Percentiles rank a stretch among this genome's conserved stretches.
phyloP scores from a whole-genome alignment of 768 basidiomycete species.

The Kwoniella pini region DNA sequence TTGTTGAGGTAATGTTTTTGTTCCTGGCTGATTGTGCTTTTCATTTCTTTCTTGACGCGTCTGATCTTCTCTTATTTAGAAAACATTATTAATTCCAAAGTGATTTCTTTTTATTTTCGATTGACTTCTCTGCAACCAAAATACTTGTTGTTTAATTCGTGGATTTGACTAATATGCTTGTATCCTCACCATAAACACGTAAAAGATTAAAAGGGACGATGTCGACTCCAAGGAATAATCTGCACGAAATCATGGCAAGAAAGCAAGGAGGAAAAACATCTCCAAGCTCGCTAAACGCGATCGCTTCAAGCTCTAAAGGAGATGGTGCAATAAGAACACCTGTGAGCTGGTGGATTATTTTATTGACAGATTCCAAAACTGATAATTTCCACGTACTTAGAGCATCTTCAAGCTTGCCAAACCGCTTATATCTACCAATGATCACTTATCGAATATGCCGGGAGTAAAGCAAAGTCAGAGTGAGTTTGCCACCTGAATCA shows the following conservation, averaged over 20 bases:
- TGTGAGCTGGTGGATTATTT: not conserved
- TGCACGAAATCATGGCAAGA: conserved; percentile 30
- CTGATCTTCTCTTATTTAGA: not conserved
- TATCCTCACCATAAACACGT: too few relatives aligned
- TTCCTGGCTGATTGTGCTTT: not conserved
- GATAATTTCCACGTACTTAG: not conserved
- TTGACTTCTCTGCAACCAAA: too few relatives aligned
- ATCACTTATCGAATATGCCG: not conserved
- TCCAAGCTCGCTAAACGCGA: conserved; percentile 2
- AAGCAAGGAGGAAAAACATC: conserved; percentile 5
- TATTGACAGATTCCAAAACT: not conserved
- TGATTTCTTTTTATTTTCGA: conserved; percentile 7
- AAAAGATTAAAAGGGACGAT: not conserved
- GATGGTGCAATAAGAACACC: not conserved
- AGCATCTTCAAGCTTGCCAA: conserved; percentile 3
- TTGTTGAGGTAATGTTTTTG: not conserved
- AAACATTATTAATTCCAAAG: not conserved
- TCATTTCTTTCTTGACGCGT: too few relatives aligned
- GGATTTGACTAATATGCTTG: not conserved
- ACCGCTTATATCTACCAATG: not conserved
- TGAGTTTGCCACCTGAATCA: conserved; percentile 3
- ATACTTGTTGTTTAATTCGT: too few relatives aligned
- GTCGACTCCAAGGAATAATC: conserved; percentile 32
- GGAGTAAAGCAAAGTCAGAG: not conserved
- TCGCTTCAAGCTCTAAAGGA: conserved; percentile 4